These are phyloP conservation scores for Clonostachys byssicola DNA, from an alignment of 2,329 filamentous ascomycete species.

Conservation along the genomic window DNA sequence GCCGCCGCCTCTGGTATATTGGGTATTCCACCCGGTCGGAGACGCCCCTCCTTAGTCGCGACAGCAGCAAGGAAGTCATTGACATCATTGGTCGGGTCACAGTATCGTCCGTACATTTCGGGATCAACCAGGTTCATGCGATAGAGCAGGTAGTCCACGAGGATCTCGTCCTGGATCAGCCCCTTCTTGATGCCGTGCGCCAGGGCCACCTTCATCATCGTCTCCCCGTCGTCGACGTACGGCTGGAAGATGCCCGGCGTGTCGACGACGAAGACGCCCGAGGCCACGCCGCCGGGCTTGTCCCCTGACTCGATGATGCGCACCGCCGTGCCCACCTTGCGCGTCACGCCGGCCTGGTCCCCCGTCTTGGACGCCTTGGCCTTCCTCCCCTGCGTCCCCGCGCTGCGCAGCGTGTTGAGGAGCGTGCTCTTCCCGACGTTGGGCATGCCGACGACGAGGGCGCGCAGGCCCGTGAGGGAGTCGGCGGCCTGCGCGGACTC, in stretches of 20 bases:
- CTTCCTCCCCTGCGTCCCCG: constrained; percentile 45
- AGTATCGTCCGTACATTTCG: constrained; percentile 56
- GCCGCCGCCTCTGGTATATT: constrained; percentile 71
- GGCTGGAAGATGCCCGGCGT: constrained; percentile 95
- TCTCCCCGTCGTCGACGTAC: constrained; percentile 77
- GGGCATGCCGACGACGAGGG: constrained; percentile 93
- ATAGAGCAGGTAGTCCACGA: constrained; percentile 89
- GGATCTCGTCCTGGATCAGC: constrained; percentile 69
- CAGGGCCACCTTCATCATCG: constrained; percentile 93
- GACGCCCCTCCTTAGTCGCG: constrained; percentile 69
- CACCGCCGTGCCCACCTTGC: constrained; percentile 78
- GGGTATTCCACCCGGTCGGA: constrained; percentile 68
- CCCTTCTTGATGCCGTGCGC: constrained; percentile 89
- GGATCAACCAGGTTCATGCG: constrained; percentile 70
- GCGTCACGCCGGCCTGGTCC: constrained; percentile 82
- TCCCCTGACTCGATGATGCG: constrained; percentile 57
- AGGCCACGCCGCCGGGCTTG: constrained; percentile 32
- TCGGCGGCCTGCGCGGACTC: constrained; percentile 26
- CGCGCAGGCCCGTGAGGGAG: constrained; percentile 74
- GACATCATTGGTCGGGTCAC: constrained; percentile 80
- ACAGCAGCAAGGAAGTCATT: constrained; percentile 65
- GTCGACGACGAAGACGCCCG: constrained; percentile 80
- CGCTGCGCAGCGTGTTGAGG: constrained; percentile 77
- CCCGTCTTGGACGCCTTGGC: constrained; percentile 77
- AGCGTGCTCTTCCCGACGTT: constrained; percentile 95